These are phyloP conservation scores for Yamadazyma epiphylla DNA, from an alignment of 1,139 yeast species.

Conservation along the genomic window DNA sequence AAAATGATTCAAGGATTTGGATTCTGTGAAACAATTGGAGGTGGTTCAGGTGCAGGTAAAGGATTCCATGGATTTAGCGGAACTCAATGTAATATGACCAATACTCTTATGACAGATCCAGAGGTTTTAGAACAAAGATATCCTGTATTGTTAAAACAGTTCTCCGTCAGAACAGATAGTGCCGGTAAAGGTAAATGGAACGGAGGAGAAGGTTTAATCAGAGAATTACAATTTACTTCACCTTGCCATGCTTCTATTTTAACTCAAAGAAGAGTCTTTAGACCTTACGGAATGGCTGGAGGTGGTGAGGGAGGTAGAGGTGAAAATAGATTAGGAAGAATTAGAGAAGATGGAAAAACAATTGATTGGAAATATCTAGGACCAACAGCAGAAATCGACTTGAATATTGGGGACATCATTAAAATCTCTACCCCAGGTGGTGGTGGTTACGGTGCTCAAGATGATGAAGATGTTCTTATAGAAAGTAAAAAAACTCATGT, in stretches of 20 bases:
- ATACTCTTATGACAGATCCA: conserved; percentile 39
- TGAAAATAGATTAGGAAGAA: conserved; percentile 50
- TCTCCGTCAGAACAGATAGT: conserved; percentile 24
- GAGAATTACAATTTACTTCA: conserved; percentile 19
- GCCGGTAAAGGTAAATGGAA: conserved; percentile 35
- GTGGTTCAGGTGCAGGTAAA: conserved; percentile 41
- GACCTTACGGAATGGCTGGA: conserved; percentile 20
- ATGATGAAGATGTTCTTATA: conserved; percentile 3
- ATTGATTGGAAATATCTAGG: conserved; percentile 20
- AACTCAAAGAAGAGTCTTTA: conserved; percentile 19
- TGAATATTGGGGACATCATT: conserved; percentile 37
- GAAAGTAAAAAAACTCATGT: conserved; percentile 1
- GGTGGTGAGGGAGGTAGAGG: conserved; percentile 54
- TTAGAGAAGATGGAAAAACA: conserved; percentile 17
- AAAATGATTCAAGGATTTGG: conserved; percentile 39
- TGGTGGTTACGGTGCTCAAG: conserved; percentile 43
- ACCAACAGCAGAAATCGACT: conserved; percentile 18
- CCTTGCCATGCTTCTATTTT: conserved; percentile 17
- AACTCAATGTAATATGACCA: conserved; percentile 45
- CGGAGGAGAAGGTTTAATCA: conserved; percentile 30
- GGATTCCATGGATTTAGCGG: conserved; percentile 37
- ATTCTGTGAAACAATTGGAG: conserved; percentile 46
- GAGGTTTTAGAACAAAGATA: conserved; percentile 36
- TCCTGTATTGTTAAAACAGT: conserved; percentile 30
- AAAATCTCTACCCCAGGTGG: conserved; percentile 52